Base-by-base conservation (phyloP, 805 yeast species). In the Priceomyces fermenticarens region DNA sequence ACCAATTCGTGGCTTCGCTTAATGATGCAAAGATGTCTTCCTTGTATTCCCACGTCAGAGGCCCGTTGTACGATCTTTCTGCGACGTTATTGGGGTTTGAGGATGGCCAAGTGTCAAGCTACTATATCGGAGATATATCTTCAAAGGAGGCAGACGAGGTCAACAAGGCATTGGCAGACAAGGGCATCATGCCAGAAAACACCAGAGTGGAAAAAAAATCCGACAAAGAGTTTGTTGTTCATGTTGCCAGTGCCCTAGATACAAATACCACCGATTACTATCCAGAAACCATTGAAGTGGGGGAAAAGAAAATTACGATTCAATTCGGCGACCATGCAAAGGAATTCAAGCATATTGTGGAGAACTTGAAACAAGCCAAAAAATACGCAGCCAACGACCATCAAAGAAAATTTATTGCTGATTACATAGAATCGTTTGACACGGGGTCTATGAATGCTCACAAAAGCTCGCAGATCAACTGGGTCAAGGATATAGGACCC, bases 401-500 rank as follows among this genome's bases (percentile, higher is more conserved):
- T 25, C 93, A 88, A 60, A 56, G 50, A 10, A 72, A 77, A 42
- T 80, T 88, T 88, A 59, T 88, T 27, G 77, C 72, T 8, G 67
- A 75, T 35, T 88, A 88, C 58, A 74, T 79, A 41, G 77, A 77
- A 35, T 78, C 93, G 10, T 88, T 88, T 62, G 63, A 72, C 48
- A 81, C 91, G 10, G 96, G 96, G 14, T 83, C 91, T 3, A 82
- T 88, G 80, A 78, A 81, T 47, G 86, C 90, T 9, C 96, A 88
- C 63, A 85, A 85, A 54, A 78, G 84, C 43, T 84, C 96, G 1
- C 96, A 88, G 62, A 78, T 81, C 40, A 72, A 77, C 44, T 88
- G 97, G 96, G 95, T 88, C 43, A 85, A 85, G 58, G 96, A 88
- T 60, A 63, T 85, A 39, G 83, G 87, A 1, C 97, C 97, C 10